These are phyloP conservation scores for Fomitopsis betulina DNA, from an alignment of 1,284 basidiomycete species.

Conservation along the genomic window DNA sequence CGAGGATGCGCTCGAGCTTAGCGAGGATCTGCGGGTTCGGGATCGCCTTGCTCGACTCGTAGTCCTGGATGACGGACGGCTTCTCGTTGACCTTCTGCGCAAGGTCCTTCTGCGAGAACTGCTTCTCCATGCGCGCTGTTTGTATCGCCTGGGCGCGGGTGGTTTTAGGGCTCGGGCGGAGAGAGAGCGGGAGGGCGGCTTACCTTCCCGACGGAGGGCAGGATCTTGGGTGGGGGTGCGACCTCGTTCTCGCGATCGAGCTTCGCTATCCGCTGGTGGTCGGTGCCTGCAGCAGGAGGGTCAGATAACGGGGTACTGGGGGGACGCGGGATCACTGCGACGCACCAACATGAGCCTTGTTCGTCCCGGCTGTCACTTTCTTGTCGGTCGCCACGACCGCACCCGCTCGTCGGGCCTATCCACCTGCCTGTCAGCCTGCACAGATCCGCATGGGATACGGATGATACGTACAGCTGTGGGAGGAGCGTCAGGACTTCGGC, in stretches of 20 bases:
- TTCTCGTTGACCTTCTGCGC: conserved; percentile 93
- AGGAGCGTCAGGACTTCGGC: conserved; percentile 4
- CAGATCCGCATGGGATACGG: neutral
- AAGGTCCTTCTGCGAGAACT: conserved; percentile 89
- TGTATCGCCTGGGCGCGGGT: conserved; percentile 68
- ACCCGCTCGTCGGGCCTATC: conserved; percentile 65
- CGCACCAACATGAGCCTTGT: conserved; percentile 71
- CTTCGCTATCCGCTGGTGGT: conserved; percentile 92
- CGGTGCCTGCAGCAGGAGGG: conserved; percentile 58
- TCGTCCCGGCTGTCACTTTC: conserved; percentile 59
- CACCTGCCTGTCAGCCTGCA: conserved; percentile 2
- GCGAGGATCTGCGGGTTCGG: conserved; percentile 88
- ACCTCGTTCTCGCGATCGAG: conserved; percentile 96
- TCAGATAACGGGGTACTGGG: neutral
- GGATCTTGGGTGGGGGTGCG: conserved; percentile 87
- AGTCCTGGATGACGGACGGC: conserved; percentile 83
- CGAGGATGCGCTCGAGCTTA: conserved; percentile 89
- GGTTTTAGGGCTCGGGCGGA: neutral
- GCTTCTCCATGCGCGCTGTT: conserved; percentile 72
- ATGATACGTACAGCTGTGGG: conserved; percentile 43
- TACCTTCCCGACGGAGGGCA: conserved; percentile 78
- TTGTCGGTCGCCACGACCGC: conserved; percentile 76
- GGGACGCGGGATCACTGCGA: neutral
- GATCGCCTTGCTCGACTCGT: conserved; percentile 86
- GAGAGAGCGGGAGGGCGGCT: conserved; percentile 19